Evolutionary conservation across 768 basidiomycete species (phyloP).

Genomic region (Russula earlei): DNA sequence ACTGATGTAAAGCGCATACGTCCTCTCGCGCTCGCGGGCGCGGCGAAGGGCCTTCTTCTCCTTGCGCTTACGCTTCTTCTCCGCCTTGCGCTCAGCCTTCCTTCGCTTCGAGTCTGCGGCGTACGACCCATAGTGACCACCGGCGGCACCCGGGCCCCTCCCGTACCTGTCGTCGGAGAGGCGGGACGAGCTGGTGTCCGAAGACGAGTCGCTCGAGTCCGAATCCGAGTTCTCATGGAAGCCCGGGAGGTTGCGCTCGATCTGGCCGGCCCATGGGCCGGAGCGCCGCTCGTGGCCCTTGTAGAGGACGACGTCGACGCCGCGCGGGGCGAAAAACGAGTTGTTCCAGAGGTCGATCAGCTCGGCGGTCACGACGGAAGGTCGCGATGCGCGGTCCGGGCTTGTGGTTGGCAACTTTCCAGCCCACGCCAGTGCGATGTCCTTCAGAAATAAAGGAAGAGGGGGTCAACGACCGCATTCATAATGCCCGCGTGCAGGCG

Average conservation of each 20-base stretch:
- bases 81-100: constrained; percentile 43
- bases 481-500: no score
- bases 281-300: constrained; percentile 71
- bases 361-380: constrained; percentile 54
- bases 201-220: constrained; percentile 34
- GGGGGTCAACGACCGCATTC: background rate
- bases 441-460: constrained; percentile 33
- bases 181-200: constrained; percentile 26
- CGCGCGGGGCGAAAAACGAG: constrained; percentile 64
- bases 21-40: constrained; percentile 50
- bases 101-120: constrained; percentile 42
- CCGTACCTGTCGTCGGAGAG: constrained; percentile 34
- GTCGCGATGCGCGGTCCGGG: constrained; percentile 43
- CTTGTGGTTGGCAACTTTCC: constrained; percentile 58
- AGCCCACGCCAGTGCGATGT: constrained; percentile 65
- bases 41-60: constrained; percentile 56
- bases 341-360: constrained; percentile 74
- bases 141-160: constrained; percentile 26
- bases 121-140: constrained; percentile 26
- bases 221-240: constrained; percentile 32
- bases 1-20: constrained; percentile 53
- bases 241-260: constrained; percentile 48
- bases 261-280: constrained; percentile 44
- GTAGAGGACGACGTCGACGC: constrained; percentile 74
- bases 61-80: constrained; percentile 50